Evolutionary conservation across 169 alveolate genomes (phyloP).

Genomic region (Cryptosporidium meleagridis): DNA sequence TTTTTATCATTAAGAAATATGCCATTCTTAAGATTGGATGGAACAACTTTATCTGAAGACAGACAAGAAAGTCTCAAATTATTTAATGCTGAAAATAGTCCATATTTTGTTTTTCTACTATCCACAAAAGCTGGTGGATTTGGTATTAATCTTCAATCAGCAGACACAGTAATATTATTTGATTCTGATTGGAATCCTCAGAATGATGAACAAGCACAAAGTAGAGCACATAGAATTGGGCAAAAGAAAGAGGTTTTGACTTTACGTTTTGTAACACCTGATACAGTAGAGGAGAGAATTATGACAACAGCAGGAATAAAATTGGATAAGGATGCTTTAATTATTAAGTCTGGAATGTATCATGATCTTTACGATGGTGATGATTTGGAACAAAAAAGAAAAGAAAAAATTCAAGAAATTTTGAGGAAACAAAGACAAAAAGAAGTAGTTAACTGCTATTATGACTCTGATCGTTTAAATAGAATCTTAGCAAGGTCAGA

Average conservation of each 20-base stretch:
- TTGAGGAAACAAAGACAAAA: slow-evolving; percentile 69
- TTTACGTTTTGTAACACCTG: slow-evolving; percentile 90
- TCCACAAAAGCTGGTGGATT: slow-evolving; percentile 95
- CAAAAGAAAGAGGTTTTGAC: slow-evolving; percentile 92
- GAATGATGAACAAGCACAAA: slow-evolving; percentile 94
- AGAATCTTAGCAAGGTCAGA: slow-evolving; percentile 63
- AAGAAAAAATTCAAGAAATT: slow-evolving; percentile 69
- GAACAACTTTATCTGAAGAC: slow-evolving; percentile 93
- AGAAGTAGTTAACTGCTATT: slow-evolving; percentile 67
- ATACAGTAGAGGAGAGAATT: slow-evolving; percentile 94
- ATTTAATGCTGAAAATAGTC: slow-evolving; percentile 84
- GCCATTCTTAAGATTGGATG: slow-evolving; percentile 89
- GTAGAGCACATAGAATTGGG: slow-evolving; percentile 96
- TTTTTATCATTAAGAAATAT: slow-evolving; percentile 88
- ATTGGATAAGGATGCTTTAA: slow-evolving; percentile 81
- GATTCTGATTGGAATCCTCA: slow-evolving; percentile 97
- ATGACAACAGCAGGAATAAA: slow-evolving; percentile 89
- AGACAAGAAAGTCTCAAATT: slow-evolving; percentile 83
- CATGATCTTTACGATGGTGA: slow-evolving; percentile 76
- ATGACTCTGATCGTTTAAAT: slow-evolving; percentile 63
- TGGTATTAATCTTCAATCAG: slow-evolving; percentile 94
- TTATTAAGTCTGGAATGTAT: slow-evolving; percentile 81
- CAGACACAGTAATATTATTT: slow-evolving; percentile 96
- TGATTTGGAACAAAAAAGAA: slow-evolving; percentile 69
- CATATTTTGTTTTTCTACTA: slow-evolving; percentile 88